Base-by-base conservation (phyloP, 2,329 filamentous ascomycete genomes). In the Fusarium hainanense region DNA sequence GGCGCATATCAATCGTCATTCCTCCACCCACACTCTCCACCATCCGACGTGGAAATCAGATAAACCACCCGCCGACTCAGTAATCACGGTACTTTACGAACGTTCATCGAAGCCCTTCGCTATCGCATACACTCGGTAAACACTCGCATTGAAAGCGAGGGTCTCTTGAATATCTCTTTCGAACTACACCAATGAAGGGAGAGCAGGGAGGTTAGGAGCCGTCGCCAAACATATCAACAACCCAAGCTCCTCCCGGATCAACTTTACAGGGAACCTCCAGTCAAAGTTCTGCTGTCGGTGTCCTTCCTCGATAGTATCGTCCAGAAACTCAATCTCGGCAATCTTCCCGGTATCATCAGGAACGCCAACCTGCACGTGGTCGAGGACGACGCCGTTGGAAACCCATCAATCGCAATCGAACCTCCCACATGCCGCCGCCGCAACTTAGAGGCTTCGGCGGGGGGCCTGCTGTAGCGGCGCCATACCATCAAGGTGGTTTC, bases 401-500 rank as follows among this genome's bases (percentile, higher is more conserved):
- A 51, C 20, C 34, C 49, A 20, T 18, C 18, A 25, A 52, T 37
- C 32, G 14, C 49, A 44, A 23, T 28, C 23, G 37, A 51, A 23
- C 49, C 41, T 58, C 42, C 58, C 48, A 56, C 50, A 82, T 82
- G 80, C 78, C 79, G 58, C 78, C 79, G 61, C 80, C 80, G 41
- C 80, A 80, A 72, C 75, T 81, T 49, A 76, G 80, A 71, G 78
- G 76, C 73, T 82, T 82, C 66, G 75, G 76, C 69, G 79, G 76
- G 65, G 80, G 78, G 55, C 79, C 79, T 62, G 75, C 76, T 68
- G 78, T 79, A 58, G 77, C 77, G 63, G 78, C 73, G 70, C 80
- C 81, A 28, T 83, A 82, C 69, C 81, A 83, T 69, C 80, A 82
- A 62, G 78, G 79, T 54, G 85, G 86, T 63, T 88, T 87, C 74